phyloP scores from a whole-genome alignment of 805 yeast species.

The Metschnikowia borealis region DNA sequence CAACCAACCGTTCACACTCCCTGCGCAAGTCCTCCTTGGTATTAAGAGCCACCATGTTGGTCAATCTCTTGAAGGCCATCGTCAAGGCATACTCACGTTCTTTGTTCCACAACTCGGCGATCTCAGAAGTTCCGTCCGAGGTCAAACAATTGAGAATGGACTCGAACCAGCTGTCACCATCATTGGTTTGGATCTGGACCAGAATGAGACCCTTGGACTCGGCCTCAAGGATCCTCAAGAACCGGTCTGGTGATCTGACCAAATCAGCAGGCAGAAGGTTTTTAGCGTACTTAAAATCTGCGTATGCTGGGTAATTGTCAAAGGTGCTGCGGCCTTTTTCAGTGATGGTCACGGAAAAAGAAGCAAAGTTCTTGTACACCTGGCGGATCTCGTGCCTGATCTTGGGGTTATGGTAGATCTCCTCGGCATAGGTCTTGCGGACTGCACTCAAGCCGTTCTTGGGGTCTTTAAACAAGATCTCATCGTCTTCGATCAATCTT shows the following conservation, averaged over 20 bases:
- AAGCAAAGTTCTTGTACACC: constrained; percentile 60
- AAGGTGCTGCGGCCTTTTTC: constrained; percentile 70
- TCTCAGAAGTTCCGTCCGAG: constrained; percentile 74
- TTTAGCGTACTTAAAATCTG: constrained; percentile 86
- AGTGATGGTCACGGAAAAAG: constrained; percentile 70
- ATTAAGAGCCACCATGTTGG: constrained; percentile 64
- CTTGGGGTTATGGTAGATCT: constrained; percentile 74
- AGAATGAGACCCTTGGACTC: constrained; percentile 72
- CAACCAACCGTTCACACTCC: constrained; percentile 68
- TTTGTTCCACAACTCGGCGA: constrained; percentile 76
- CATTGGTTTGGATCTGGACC: constrained; percentile 55
- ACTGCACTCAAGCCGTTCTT: constrained; percentile 69
- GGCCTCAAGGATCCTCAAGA: constrained; percentile 87
- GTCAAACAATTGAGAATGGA: constrained; percentile 49
- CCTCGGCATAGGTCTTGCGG: constrained; percentile 71
- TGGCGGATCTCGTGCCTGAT: constrained; percentile 66
- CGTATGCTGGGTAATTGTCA: constrained; percentile 74
- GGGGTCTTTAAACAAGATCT: constrained; percentile 51
- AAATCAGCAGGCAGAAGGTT: constrained; percentile 78
- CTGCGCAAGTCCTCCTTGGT: constrained; percentile 79
- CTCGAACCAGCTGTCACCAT: constrained; percentile 38
- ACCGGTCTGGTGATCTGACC: constrained; percentile 70
- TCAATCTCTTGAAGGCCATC: constrained; percentile 61
- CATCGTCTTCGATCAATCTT: constrained; percentile 40
- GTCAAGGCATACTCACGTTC: constrained; percentile 66